Evolutionary conservation across 2,329 filamentous ascomycete genomes (phyloP).

Genomic region (Fusarium denticulatum): DNA sequence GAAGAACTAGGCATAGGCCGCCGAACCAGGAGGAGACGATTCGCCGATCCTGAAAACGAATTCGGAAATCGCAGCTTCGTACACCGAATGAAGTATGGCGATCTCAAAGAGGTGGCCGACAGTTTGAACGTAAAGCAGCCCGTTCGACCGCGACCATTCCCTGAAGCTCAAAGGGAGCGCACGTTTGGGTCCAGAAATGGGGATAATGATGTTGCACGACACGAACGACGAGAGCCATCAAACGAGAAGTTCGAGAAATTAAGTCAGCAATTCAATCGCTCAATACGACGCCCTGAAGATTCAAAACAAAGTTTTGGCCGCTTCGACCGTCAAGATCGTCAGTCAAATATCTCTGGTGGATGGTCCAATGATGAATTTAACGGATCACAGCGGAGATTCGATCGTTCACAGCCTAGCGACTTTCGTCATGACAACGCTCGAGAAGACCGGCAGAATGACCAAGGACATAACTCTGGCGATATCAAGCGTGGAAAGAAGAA

Average conservation of each 20-base stretch:
- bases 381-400: constrained; percentile 8
- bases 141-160: constrained; percentile 40
- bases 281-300: constrained; percentile 1
- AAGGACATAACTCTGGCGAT: not conserved
- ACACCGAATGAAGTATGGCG: constrained; percentile 62
- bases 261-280: not conserved
- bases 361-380: constrained; percentile 1
- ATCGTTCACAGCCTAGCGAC: constrained; percentile 2
- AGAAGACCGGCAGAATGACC: constrained; percentile 17
- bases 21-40: constrained; percentile 61
- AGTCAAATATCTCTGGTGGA: not conserved
- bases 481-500: constrained; percentile 39
- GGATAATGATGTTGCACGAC: not conserved
- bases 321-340: not conserved
- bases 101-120: constrained; percentile 44
- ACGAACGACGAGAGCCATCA: not conserved
- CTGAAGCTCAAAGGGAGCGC: constrained; percentile 18
- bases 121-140: constrained; percentile 41
- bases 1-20: constrained; percentile 49
- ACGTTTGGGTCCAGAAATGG: not conserved
- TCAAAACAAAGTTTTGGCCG: not conserved
- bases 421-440: constrained; percentile 15
- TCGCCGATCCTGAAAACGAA: constrained; percentile 58
- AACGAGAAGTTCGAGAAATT: not conserved
- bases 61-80: constrained; percentile 68